Percentiles rank a stretch among this genome's conserved stretches.
These are phyloP conservation scores for Coccomyxa subellipsoidea DNA, from an alignment of 163 green algal genomes.

Conservation along the genomic window DNA sequence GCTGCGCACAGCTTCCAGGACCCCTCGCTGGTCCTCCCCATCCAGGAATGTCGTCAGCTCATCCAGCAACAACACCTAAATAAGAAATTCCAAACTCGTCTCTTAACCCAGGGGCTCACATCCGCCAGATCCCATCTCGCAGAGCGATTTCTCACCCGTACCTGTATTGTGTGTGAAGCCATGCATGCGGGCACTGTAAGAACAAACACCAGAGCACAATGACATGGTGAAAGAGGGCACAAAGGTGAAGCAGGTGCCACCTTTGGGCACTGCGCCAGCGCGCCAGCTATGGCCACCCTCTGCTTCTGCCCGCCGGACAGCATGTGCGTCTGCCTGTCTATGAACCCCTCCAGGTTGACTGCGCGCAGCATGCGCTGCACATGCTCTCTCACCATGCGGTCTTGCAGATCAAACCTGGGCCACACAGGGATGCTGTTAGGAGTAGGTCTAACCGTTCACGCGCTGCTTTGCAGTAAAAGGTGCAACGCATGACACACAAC, in stretches of 20 bases:
- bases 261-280: constrained; percentile 61
- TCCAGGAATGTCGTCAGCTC: constrained; percentile 98
- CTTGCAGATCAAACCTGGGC: constrained; percentile 58
- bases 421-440: neutral
- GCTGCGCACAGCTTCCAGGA: constrained; percentile 76
- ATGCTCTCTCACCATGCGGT: constrained; percentile 40
- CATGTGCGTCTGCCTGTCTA: constrained; percentile 72
- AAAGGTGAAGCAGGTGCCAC: neutral
- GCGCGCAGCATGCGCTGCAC: constrained; percentile 67
- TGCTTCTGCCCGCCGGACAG: constrained; percentile 97
- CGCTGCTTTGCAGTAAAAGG: neutral
- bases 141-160: too few species aligned
- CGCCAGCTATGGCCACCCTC: constrained; percentile 91
- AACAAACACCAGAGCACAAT: neutral
- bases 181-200: too few species aligned
- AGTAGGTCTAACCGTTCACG: neutral
- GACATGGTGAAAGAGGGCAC: too few species aligned
- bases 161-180: too few species aligned
- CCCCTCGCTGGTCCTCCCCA: constrained; percentile 78
- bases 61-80: constrained; percentile 88
- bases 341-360: constrained; percentile 79
- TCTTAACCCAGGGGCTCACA: too few species aligned
- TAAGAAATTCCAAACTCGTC: neutral
- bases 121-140: too few species aligned
- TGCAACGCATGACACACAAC: too few species aligned